A percentile compares a stretch with the other conserved stretches of the same genome.
phyloP scores from a whole-genome alignment of 1,284 basidiomycete genomes.

The Trichosporon ovoides region DNA sequence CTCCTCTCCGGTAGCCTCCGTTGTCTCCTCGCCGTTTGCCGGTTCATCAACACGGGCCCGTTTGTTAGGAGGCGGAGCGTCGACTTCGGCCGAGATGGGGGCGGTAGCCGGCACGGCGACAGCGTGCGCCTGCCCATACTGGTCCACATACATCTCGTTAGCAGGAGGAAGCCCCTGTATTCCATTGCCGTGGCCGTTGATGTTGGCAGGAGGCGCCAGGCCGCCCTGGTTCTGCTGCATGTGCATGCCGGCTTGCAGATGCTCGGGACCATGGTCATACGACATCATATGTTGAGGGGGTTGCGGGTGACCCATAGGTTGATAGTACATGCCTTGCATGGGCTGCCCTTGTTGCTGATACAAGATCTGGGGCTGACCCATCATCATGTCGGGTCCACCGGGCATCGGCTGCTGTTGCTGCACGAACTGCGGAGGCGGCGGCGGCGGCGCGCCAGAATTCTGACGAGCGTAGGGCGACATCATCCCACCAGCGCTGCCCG shows the following conservation, averaged over 20 bases:
- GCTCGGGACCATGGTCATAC: constrained; percentile 8
- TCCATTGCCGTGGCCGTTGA: constrained; percentile 31
- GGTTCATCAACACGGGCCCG: constrained; percentile 13
- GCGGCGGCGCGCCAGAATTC: constrained; percentile 5
- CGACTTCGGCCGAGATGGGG: constrained; percentile 11
- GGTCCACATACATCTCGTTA: constrained; percentile 40
- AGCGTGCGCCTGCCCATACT: constrained; percentile 39
- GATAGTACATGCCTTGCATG: constrained; percentile 24
- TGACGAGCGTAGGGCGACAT: constrained; percentile 26
- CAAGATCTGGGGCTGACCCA: constrained; percentile 15
- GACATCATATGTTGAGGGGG: constrained; percentile 14
- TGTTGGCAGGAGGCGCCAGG: constrained; percentile 33
- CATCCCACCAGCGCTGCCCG: constrained; percentile 17
- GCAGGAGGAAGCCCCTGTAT: constrained; percentile 28
- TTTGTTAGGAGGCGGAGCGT: constrained; percentile 27
- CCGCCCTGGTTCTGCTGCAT: constrained; percentile 8
- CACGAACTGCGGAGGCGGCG: constrained; percentile 32
- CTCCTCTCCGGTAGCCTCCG: constrained; percentile 26
- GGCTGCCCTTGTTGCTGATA: constrained; percentile 14
- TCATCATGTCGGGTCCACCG: constrained; percentile 13
- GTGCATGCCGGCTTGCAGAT: constrained; percentile 8
- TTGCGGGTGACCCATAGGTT: constrained; percentile 12
- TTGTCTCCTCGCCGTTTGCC: constrained; percentile 12
- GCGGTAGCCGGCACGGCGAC: constrained; percentile 19
- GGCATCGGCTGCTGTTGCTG: constrained; percentile 16